Conservation (phyloP, 768 basidiomycete genomes). For the Wakefieldia striispora region DNA sequence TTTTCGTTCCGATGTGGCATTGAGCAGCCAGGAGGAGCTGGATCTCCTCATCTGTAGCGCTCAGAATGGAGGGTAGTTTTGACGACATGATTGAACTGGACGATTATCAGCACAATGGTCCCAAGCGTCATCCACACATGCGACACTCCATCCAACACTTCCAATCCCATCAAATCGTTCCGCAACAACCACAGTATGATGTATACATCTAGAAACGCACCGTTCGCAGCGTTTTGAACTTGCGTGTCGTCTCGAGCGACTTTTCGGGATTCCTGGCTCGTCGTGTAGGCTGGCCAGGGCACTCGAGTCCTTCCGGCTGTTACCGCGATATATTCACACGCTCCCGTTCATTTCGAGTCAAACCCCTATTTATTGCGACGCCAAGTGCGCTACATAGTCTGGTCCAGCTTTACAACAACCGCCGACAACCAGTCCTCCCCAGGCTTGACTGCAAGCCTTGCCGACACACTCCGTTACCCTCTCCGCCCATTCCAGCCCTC, state of each 20-base stretch:
- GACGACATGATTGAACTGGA: constrained; percentile 56
- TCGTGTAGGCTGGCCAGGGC: constrained; percentile 11
- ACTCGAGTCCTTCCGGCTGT: constrained; percentile 21
- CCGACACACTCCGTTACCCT: constrained; percentile 27
- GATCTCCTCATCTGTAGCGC: constrained; percentile 97
- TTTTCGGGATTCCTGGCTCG: constrained; percentile 25
- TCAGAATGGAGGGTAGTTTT: constrained; percentile 91
- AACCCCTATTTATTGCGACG: constrained; percentile 9
- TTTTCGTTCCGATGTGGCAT: constrained; percentile 97
- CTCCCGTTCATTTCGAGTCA: neutral
- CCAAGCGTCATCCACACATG: constrained; percentile 29
- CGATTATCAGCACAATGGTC: constrained; percentile 25
- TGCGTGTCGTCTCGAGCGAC: constrained; percentile 40
- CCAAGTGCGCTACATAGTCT: constrained; percentile 42
- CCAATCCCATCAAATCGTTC: constrained; percentile 7
- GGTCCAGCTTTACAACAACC: constrained; percentile 69
- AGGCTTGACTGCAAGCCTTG: constrained; percentile 23
- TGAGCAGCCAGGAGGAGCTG: constrained; percentile 93
- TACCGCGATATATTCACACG: constrained; percentile 23
- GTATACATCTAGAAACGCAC: constrained; percentile 33
- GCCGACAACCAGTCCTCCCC: constrained; percentile 58
- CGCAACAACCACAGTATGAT: constrained; percentile 6
- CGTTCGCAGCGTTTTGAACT: constrained; percentile 37
- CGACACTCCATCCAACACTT: constrained; percentile 36
- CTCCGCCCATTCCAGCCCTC: constrained; percentile 34